Evolutionary conservation across 805 yeast species (phyloP).

Genomic region (Lipomyces yamanashiensis): DNA sequence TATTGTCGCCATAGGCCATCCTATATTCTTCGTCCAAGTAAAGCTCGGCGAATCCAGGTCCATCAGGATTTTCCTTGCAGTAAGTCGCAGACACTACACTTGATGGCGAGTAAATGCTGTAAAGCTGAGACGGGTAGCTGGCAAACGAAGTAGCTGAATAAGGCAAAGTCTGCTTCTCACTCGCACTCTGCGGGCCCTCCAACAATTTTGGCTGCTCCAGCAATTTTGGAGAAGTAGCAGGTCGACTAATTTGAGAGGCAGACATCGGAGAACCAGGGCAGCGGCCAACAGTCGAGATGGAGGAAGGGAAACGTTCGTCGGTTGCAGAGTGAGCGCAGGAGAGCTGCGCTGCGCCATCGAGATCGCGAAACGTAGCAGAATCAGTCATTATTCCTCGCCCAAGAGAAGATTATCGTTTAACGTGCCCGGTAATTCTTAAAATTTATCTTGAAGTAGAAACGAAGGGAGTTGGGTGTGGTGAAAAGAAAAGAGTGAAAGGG

Average conservation of each 20-base stretch:
- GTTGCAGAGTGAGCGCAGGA: background rate
- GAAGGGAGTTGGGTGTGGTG: no score
- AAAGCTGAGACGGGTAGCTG: background rate
- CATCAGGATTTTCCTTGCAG: background rate
- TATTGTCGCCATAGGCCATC: no score
- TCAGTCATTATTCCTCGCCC: background rate
- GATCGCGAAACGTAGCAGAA: background rate
- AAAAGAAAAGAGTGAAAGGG: no score
- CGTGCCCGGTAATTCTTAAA: no score
- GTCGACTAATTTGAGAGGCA: background rate
- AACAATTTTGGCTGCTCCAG: background rate
- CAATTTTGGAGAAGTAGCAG: background rate
- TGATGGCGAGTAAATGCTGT: background rate
- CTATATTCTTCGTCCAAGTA: no score
- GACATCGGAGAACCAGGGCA: background rate
- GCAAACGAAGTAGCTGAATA: background rate
- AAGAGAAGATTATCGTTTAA: background rate
- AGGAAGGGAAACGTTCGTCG: background rate
- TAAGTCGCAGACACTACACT: background rate
- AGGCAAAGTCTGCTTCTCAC: slow-evolving; percentile 1
- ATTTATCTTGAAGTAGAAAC: no score
- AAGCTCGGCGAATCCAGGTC: no score
- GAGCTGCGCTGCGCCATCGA: background rate
- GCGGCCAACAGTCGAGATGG: background rate
- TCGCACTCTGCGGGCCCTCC: background rate